Evolutionary conservation across 2,329 filamentous ascomycete species (phyloP).

Genomic region (Colletotrichum karsti): DNA sequence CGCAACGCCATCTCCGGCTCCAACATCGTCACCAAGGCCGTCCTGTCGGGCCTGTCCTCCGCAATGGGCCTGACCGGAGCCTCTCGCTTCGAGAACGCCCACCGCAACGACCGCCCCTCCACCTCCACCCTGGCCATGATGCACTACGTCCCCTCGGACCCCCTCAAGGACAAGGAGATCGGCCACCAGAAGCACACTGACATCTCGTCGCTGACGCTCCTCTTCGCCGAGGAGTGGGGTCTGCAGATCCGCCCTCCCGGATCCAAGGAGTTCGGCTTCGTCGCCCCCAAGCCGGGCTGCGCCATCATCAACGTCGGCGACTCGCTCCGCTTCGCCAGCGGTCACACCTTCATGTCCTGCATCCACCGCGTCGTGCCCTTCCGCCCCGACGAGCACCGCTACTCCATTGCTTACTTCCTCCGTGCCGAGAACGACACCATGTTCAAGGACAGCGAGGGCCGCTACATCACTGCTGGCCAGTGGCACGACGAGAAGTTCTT

Average conservation of each 20-base stretch:
- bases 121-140: conserved; percentile 62
- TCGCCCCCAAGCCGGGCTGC: conserved; percentile 57
- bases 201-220: conserved; percentile 61
- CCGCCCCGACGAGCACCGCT: conserved; percentile 51
- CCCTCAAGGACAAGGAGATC: conserved; percentile 48
- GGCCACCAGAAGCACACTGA: conserved; percentile 67
- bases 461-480: conserved; percentile 60
- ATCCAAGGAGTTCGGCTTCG: conserved; percentile 58
- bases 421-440: conserved; percentile 64
- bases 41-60: conserved; percentile 57
- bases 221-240: conserved; percentile 65
- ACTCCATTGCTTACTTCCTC: conserved; percentile 68
- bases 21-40: conserved; percentile 59
- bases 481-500: conserved; percentile 61
- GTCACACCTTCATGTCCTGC: conserved; percentile 62
- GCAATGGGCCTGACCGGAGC: conserved; percentile 54
- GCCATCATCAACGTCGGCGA: conserved; percentile 68
- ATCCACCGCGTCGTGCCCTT: conserved; percentile 66
- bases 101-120: conserved; percentile 59
- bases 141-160: conserved; percentile 59
- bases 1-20: conserved; percentile 58
- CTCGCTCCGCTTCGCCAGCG: conserved; percentile 63
- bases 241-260: conserved; percentile 62
- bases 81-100: conserved; percentile 57
- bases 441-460: conserved; percentile 63